Evolutionary conservation across 148 eudicot genomes (phyloP), one percentile per base, ranked within the genome.

Genomic region (Agrostemma githago): DNA sequence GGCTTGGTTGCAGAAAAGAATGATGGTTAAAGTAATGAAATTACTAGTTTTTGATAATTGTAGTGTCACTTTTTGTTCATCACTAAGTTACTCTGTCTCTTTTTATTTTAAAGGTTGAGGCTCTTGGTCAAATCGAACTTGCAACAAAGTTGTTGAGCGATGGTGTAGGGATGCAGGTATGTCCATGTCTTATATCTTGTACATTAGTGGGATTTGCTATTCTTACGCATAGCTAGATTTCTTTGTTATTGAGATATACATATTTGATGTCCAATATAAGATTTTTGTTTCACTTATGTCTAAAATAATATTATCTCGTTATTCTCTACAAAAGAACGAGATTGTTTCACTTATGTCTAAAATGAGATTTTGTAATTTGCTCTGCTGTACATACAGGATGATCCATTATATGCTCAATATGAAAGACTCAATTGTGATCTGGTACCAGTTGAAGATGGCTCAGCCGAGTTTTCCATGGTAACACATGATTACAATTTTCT

Each of bases 61-160:
- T 5, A 6, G 1, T 62, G 26, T 10, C 16, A 38, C 17, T 73
- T 39, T 46, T 38, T 10, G 68, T 61, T 58, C n/a, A 38, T 17
- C 63, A 63, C 64, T 76, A 61, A 58, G 19, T 76, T 43, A 44
- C 70, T 60, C 70, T 77, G 40, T 19, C 66, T 17, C 72, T 60
- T 81, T 56, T 71, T 64, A 76, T 59, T 20, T 72, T 51, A 51
- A 71, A 95, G 99, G 99, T 95, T 84, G 99, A 92, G 85, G 97
- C 99, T 64, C 90, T 95, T 42, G 89, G 93, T 70, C 96, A 95
- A 82, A 95, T 95, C 76, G 96, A 90, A 86, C 81, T 92, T 62
- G 99, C 99, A 71, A 88, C 93, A 65, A 92, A 95, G 80, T 86
- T 95, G 85, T 79, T 92, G 80, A 82, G 70, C 73, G 89, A 87